Conservation (phyloP, 345 rosid species). For the Citrus reticulata region DNA sequence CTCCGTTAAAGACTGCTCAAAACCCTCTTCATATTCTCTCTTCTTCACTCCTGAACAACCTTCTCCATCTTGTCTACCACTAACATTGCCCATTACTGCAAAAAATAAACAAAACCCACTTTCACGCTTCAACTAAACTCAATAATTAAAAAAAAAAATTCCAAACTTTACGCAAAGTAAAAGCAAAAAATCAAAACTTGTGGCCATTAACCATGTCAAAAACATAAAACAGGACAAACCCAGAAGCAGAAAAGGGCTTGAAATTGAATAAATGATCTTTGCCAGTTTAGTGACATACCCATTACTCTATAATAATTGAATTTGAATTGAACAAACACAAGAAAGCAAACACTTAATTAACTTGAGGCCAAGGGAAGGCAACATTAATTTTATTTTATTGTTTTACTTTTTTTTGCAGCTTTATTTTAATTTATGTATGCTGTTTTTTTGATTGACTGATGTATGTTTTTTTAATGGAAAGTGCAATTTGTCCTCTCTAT, state of each 20-base stretch:
- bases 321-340: slow-evolving; percentile 25
- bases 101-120: slow-evolving; percentile 21
- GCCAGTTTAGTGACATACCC: neutral
- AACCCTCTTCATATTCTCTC: slow-evolving; percentile 24
- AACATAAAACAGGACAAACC: slow-evolving; percentile 6
- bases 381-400: slow-evolving; percentile 3
- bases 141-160: neutral
- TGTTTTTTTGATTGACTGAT: slow-evolving; percentile 9
- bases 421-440: neutral
- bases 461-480: slow-evolving; percentile 16
- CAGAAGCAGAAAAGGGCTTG: slow-evolving; percentile 18
- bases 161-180: neutral
- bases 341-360: slow-evolving; percentile 21
- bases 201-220: neutral
- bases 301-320: slow-evolving; percentile 31
- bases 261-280: neutral
- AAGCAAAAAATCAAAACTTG: neutral
- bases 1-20: slow-evolving; percentile 27
- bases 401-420: neutral
- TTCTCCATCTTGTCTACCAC: slow-evolving; percentile 46
- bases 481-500: slow-evolving; percentile 29
- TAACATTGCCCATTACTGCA: slow-evolving; percentile 68
- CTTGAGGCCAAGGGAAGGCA: slow-evolving; percentile 16
- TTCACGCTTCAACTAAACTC: slow-evolving; percentile 7
- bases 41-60: slow-evolving; percentile 28